Evolutionary conservation across 2,329 filamentous ascomycete species (phyloP), one percentile per base, ranked within the genome.

Genomic region (Proliferodiscus dingleyae): DNA sequence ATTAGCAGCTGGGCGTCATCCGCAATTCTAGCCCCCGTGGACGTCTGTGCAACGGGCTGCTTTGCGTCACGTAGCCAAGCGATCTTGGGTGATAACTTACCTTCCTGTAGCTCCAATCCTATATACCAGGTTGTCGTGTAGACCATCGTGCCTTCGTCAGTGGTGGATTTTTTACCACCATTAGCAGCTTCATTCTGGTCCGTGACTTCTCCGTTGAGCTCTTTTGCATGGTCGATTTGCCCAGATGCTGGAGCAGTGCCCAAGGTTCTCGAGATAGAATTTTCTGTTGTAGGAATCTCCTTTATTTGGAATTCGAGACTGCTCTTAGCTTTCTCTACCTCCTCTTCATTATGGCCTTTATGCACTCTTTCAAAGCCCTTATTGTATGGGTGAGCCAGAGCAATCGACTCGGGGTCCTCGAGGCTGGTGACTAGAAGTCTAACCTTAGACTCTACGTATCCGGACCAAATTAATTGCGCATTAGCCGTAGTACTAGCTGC

Each of bases 111-210:
- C 58, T 91, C 85, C 38, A 97, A 74, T 28, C 93, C 93, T 61
- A 98, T 89, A 63, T 97, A 98, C 65, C 90, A 91, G 1, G 90
- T 96, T 19, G 89, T 89, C 0, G 91, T 97, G 64, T 87, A 95
- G 22, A 97, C 71, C 45, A 60, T 59, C 10, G 58, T 32, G 58
- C 56, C 23, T 57, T 55, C 26, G 63, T 7, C 61, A 43, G 56
- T 50, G 18, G 63, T 58, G n/a, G 57, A 32, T 26, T 68, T 66
- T 49, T 70, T 67, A 21, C 70, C 64, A 22, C 60, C 64, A 32
- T 66, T 65, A 40, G 60, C 54, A 21, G 60, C 52, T 24, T 66
- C 63, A 11, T 69, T 60, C 38, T 71, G 69, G 30, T 61, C 64
- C 34, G 64, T 61, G 21, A 61, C 57, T 33, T 62, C 67, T 24